A percentile compares a stretch with the other conserved stretches of the same genome.
Conservation (phyloP, 352 stramenopile genomes). For the Globisporangium perplexum region DNA sequence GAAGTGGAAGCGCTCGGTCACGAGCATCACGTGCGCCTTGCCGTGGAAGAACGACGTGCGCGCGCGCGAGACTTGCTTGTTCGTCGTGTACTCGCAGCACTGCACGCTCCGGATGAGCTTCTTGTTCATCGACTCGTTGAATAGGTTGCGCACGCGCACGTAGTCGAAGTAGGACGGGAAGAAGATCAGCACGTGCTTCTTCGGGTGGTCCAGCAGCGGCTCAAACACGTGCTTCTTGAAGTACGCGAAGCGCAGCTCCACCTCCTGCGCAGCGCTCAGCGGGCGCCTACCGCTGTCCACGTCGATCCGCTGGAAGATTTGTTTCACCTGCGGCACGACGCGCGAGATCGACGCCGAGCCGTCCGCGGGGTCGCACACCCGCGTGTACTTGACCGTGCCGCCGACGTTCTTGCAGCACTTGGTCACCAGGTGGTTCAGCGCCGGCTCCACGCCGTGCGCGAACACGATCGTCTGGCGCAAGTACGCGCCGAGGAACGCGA, state of each 20-base stretch:
- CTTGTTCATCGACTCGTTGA: conserved; percentile 65
- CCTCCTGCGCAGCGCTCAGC: conserved; percentile 35
- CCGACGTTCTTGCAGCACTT: conserved; percentile 53
- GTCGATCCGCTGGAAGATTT: conserved; percentile 81
- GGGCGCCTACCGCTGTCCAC: conserved; percentile 11
- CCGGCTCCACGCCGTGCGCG: conserved; percentile 50
- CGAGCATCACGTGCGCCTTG: conserved; percentile 70
- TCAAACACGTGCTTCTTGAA: conserved; percentile 78
- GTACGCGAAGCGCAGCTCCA: conserved; percentile 66
- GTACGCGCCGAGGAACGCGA: conserved; percentile 58
- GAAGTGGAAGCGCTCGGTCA: conserved; percentile 83
- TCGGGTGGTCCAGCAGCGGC: conserved; percentile 56
- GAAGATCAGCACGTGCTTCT: conserved; percentile 74
- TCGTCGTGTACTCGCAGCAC: conserved; percentile 76
- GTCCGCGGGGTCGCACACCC: conserved; percentile 42
- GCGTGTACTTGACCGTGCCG: conserved; percentile 49
- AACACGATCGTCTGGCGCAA: conserved; percentile 76
- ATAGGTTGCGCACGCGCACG: conserved; percentile 82
- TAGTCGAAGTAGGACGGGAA: conserved; percentile 85
- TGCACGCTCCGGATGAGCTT: conserved; percentile 65
- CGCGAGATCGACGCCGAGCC: conserved; percentile 49
- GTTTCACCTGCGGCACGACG: conserved; percentile 65
- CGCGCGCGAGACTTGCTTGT: conserved; percentile 55
- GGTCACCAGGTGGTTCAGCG: conserved; percentile 51
- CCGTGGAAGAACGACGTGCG: conserved; percentile 75